A percentile compares a stretch with the other conserved stretches of the same genome.
These are phyloP conservation scores for Gamsiella multidivaricata DNA, from an alignment of 192 early-diverging fungal species.

Conservation along the genomic window DNA sequence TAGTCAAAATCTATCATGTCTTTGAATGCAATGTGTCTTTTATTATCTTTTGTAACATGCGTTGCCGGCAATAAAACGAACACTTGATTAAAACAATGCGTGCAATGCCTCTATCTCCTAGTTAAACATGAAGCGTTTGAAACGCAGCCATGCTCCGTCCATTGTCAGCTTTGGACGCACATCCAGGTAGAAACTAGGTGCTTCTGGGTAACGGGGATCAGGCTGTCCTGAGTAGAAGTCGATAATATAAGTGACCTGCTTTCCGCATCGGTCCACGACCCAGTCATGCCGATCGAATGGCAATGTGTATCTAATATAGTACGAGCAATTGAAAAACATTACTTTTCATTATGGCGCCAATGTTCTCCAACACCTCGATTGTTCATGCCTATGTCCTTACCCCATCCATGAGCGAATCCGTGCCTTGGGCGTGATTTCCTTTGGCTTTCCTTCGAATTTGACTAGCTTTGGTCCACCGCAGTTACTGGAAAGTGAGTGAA, in stretches of 20 bases:
- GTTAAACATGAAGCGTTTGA: conserved; percentile 50
- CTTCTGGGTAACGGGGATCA: conserved; percentile 57
- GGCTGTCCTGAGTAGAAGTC: conserved; percentile 88
- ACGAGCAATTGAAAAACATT: neutral
- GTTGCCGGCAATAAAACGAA: too few species aligned
- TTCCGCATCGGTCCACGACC: conserved; percentile 92
- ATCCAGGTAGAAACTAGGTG: conserved; percentile 83
- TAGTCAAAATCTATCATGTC: too few species aligned
- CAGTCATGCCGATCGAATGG: conserved; percentile 97
- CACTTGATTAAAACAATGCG: neutral
- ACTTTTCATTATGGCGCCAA: too few species aligned
- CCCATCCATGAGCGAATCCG: conserved; percentile 73
- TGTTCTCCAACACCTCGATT: too few species aligned
- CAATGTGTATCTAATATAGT: conserved; percentile 66
- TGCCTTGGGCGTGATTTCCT: conserved; percentile 80
- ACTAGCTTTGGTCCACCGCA: conserved; percentile 76
- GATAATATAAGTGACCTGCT: conserved; percentile 87
- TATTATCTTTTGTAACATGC: too few species aligned
- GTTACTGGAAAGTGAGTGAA: conserved; percentile 39
- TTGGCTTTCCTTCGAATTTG: conserved; percentile 80
- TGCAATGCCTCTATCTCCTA: conserved; percentile 8
- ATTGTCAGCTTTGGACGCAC: conserved; percentile 83
- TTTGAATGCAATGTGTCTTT: neutral
- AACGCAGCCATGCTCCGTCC: conserved; percentile 66
- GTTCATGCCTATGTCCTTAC: conserved; percentile 56